These are phyloP conservation scores for Pilobolus umbonatus DNA, from an alignment of 192 early-diverging fungal species.

Conservation along the genomic window DNA sequence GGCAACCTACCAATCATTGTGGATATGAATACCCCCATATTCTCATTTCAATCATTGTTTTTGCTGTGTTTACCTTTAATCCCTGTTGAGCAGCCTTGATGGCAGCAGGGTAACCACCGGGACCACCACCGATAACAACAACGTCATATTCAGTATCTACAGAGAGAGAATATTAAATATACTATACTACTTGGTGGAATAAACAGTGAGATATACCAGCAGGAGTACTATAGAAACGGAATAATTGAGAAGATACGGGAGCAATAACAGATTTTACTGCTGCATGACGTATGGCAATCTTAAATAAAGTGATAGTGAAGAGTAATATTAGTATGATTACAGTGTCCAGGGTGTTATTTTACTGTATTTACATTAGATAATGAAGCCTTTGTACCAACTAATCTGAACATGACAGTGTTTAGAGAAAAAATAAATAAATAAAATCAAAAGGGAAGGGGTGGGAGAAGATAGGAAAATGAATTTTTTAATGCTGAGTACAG, in stretches of 20 bases:
- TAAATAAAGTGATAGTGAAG: constrained; percentile 1
- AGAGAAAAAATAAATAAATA: constrained; percentile 16
- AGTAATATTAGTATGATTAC: not conserved
- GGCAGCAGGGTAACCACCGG: constrained; percentile 97
- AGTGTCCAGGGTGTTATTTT: not conserved
- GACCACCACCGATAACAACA: constrained; percentile 91
- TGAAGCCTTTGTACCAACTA: constrained; percentile 32
- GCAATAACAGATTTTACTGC: constrained; percentile 26
- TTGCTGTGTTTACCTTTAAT: constrained; percentile 68
- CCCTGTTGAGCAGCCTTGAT: constrained; percentile 98
- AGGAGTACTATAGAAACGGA: constrained; percentile 35
- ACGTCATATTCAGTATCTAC: constrained; percentile 62
- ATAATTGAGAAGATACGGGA: constrained; percentile 25
- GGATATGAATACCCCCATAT: not conserved
- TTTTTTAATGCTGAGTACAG: too few relatives aligned
- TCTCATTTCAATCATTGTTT: not conserved
- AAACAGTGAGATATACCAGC: too few relatives aligned
- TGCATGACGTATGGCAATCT: constrained; percentile 34
- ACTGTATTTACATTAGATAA: constrained; percentile 24
- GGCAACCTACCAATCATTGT: constrained; percentile 68
- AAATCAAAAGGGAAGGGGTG: constrained; percentile 17
- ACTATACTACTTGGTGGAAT: too few relatives aligned
- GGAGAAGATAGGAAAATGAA: not conserved
- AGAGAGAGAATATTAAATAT: not conserved
- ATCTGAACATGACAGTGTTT: constrained; percentile 27